Evolutionary conservation across 1,284 basidiomycete genomes (phyloP).

Genomic region (Inonotus hispidus): DNA sequence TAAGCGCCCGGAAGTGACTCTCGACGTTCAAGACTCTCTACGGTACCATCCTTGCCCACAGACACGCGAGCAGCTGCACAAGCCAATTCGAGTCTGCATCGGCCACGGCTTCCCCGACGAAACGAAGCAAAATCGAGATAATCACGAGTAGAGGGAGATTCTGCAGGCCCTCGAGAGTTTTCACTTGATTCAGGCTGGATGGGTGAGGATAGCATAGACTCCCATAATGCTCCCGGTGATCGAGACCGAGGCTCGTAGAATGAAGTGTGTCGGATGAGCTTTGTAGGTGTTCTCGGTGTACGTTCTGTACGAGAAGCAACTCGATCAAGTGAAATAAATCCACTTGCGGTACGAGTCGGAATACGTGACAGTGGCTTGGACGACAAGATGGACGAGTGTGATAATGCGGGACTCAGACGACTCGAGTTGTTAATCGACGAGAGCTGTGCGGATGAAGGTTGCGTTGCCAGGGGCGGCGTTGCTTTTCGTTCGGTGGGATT

Average conservation of each 20-base stretch:
- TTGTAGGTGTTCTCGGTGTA: conserved; percentile 10
- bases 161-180: background rate
- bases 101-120: background rate
- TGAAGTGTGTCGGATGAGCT: conserved; percentile 4
- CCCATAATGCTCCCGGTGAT: conserved; percentile 10
- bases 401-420: background rate
- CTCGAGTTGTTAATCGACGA: background rate
- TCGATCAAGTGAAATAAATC: conserved; percentile 13
- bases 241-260: background rate
- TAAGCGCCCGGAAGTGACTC: background rate
- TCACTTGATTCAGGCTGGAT: conserved; percentile 1
- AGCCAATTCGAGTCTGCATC: conserved; percentile 16
- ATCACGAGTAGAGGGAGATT: conserved; percentile 13
- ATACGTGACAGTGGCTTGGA: background rate
- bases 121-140: conserved; percentile 15
- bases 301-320: conserved; percentile 15
- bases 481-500: conserved; percentile 8
- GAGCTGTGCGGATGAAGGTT: background rate
- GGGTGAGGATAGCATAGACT: conserved; percentile 18
- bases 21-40: background rate
- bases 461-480: conserved; percentile 1
- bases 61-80: conserved; percentile 17
- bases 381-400: background rate
- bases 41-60: background rate
- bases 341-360: background rate